These are phyloP conservation scores for Myotisia sp. DNA, from an alignment of 2,329 filamentous ascomycete species.

Conservation along the genomic window DNA sequence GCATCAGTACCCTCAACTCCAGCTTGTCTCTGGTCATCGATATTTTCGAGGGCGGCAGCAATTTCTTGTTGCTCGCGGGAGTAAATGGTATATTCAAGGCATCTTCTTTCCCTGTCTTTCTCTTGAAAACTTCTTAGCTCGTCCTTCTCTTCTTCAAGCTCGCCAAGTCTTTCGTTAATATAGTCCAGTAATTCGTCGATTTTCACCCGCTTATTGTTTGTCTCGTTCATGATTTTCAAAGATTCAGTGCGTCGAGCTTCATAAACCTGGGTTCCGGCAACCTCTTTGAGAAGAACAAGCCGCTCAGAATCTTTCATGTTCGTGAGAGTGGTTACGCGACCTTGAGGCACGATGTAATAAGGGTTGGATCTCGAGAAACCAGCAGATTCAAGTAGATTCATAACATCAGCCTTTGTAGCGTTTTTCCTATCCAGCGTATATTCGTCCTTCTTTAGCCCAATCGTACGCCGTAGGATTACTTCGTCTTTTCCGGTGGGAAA, in stretches of 20 bases:
- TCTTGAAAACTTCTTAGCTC: constrained; percentile 89
- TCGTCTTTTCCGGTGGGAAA: constrained; percentile 89
- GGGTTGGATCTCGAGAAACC: constrained; percentile 95
- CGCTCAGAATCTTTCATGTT: constrained; percentile 98
- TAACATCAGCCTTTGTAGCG: constrained; percentile 82
- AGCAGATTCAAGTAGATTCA: constrained; percentile 87
- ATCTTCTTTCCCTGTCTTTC: constrained; percentile 81
- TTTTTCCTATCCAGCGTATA: constrained; percentile 97
- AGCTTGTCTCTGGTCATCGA: constrained; percentile 67
- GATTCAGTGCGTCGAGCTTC: constrained; percentile 83
- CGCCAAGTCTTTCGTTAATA: constrained; percentile 75
- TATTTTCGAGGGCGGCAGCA: constrained; percentile 59
- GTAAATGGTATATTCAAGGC: constrained; percentile 88
- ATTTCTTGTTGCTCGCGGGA: constrained; percentile 75
- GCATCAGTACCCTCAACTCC: constrained; percentile 75
- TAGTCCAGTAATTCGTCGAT: constrained; percentile 86
- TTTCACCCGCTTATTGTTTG: constrained; percentile 83
- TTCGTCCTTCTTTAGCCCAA: constrained; percentile 95
- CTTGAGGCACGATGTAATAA: constrained; percentile 97
- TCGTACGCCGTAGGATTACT: constrained; percentile 79
- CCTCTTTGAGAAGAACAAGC: constrained; percentile 81
- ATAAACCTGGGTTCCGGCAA: constrained; percentile 96
- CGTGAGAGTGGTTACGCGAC: constrained; percentile 84
- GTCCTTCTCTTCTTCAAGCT: constrained; percentile 94
- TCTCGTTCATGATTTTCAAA: constrained; percentile 92